Conservation (phyloP, 257 asterid species). For the Solanum pinnatisectum region DNA sequence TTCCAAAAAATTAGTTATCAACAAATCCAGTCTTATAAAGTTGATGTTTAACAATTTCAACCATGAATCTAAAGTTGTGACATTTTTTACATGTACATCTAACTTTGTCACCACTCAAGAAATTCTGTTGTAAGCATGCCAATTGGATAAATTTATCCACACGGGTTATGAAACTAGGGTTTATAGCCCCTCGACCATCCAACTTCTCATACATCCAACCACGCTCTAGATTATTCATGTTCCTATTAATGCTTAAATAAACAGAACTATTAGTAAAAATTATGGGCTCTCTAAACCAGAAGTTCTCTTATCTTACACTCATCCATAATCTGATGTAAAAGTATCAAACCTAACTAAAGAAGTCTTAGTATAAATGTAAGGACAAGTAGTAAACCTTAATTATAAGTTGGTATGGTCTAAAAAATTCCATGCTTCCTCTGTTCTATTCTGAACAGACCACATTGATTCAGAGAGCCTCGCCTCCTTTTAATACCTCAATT, state of each 20-base stretch:
- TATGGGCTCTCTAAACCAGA: background rate
- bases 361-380: background rate
- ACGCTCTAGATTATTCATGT: too few species aligned
- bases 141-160: background rate
- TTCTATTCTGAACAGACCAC: background rate
- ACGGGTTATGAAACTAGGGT: rapidly evolving
- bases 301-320: background rate
- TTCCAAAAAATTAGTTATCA: too few species aligned
- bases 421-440: background rate
- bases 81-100: background rate
- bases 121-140: too few species aligned
- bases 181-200: too few species aligned
- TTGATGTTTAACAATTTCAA: too few species aligned
- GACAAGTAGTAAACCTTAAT: background rate
- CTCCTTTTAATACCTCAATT: background rate
- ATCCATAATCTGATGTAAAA: background rate
- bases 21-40: too few species aligned
- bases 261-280: too few species aligned
- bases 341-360: background rate
- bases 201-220: too few species aligned
- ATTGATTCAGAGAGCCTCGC: background rate
- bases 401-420: background rate
- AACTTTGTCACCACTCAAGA: background rate
- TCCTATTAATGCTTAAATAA: too few species aligned
- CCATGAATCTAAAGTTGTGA: background rate